Conservation (phyloP, 768 basidiomycete genomes). For the Termitomyces sp. region DNA sequence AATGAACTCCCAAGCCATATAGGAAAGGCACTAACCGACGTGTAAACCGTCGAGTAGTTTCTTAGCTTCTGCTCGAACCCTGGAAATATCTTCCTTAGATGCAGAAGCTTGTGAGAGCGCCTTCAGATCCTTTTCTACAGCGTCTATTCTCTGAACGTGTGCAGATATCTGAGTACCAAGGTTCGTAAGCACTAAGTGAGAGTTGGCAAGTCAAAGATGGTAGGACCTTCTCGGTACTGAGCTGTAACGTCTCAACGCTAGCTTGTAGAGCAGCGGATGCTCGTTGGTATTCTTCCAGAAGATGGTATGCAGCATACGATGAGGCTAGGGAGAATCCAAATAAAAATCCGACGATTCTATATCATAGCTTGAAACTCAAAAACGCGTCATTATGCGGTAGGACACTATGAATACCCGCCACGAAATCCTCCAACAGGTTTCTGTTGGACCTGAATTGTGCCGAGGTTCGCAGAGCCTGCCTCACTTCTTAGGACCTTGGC, state of each 20-base stretch:
- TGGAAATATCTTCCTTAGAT: conserved; percentile 75
- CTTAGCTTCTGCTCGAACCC: conserved; percentile 76
- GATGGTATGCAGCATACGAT: conserved; percentile 78
- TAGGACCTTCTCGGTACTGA: conserved; percentile 73
- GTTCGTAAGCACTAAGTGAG: neutral
- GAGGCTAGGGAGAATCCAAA: conserved; percentile 90
- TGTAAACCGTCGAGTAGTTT: conserved; percentile 82
- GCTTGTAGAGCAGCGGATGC: conserved; percentile 85
- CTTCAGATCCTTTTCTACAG: conserved; percentile 86
- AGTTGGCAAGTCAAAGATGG: neutral
- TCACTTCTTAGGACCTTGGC: conserved; percentile 39
- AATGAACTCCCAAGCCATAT: neutral
- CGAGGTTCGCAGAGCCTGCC: conserved; percentile 39
- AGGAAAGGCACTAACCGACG: conserved; percentile 45
- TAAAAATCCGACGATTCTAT: conserved; percentile 76
- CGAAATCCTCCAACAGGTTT: conserved; percentile 73
- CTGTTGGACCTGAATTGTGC: conserved; percentile 50
- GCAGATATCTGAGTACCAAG: conserved; percentile 57
- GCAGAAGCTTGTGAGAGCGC: conserved; percentile 59
- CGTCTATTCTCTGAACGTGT: conserved; percentile 79
- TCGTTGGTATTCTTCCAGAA: conserved; percentile 85
- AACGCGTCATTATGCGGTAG: neutral
- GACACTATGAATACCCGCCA: conserved; percentile 41
- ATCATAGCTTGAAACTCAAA: conserved; percentile 5
- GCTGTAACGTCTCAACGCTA: conserved; percentile 82